Evolutionary conservation across 1,284 basidiomycete species (phyloP), one percentile per base, ranked within the genome.

Genomic region (Ganoderma lingzhi): DNA sequence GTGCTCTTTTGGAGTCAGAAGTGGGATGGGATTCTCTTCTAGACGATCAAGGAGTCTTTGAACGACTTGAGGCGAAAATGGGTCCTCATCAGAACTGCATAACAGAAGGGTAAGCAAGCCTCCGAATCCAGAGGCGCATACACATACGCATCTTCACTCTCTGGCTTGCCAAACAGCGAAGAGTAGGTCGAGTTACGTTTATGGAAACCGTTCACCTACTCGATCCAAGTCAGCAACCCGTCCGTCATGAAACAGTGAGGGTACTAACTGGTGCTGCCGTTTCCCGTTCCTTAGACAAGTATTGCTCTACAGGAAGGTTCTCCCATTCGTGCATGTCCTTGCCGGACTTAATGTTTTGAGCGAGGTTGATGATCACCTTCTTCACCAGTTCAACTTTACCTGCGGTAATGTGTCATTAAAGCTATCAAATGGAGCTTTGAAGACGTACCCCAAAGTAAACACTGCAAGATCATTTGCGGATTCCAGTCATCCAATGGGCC

Each of bases 401-500:
- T 96, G 75, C 1, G 66, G n/a, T 42, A n/a, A 9, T 17, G 17
- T 37, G 45, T 63, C 35, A 28, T 51, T 10, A 59, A 61, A 19
- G 5, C 17, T 3, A 23, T 30, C 3, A 12, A 5, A 10, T 3
- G 3, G 6, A 32, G 10, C 70, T 60, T 1, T 14, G 23, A 51
- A 39, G 44, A 73, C 88, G 70, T 73, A 96, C 96, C 92, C 95
- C 96, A 97, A 15, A 97, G 82, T 55, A 98, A 83, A 76, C 94
- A 96, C 76, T 97, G 96, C n/a, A 95, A 82, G 15, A 98, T 80
- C 86, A 97, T 93, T 75, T 96, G 95, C 2, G 96, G 96, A 80
- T 97, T 94, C 79, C 94, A 96, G 79, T 97, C 94, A 39, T 89
- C 87, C 58, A 98, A 81, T 1, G 96, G 95, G 0, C 94, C 95